Base-by-base conservation (phyloP, 129 eudicot genomes). In the Tagetes patula region DNA sequence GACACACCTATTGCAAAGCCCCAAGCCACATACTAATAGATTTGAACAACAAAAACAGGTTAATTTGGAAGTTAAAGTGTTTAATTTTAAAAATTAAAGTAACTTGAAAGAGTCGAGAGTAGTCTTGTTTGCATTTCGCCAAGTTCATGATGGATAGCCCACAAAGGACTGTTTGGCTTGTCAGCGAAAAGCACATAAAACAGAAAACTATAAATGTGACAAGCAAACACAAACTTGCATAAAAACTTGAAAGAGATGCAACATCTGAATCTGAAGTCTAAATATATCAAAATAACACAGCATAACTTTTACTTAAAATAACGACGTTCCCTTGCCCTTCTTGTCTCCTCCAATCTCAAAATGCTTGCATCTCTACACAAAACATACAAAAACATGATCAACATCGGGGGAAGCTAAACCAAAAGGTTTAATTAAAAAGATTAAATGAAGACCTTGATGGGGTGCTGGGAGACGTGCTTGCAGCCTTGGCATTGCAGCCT, bases 291-390 rank as follows among this genome's bases (percentile, higher is more conserved):
- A 14, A 8, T n/a, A 5, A 52, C 32, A 5, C 58, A 20, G 27
- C 27, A 52, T 14, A 52, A 5, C 13, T 47, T 9, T 47, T 2
- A 47, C 58, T 52, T 83, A 86, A 41, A 86, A 86, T 30, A 86
- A 85, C 4, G 91, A 80, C 8, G 91, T 86, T 81, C 91, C 91
- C 87, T 86, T 86, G 49, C 91, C 91, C 75, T 86, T 86, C 85
- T 86, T 86, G 80, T 86, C 90, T 74, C 90, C 90, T 58, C 87
- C 90, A 38, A 86, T 86, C 74, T 86, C 91, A 71, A 86, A 86
- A 69, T 86, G 91, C 78, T 86, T 86, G 87, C 91, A 86, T 48
- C 91, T 71, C 91, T 86, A 84, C 14, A 70, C 77, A 31, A 53
- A 40, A 37, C 37, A 27, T 8, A 48, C 20, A 73, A 34, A 42